Evolutionary conservation across 306 rosid species (phyloP), one percentile per base, ranked within the genome.

Genomic region (Rosa lucieae): DNA sequence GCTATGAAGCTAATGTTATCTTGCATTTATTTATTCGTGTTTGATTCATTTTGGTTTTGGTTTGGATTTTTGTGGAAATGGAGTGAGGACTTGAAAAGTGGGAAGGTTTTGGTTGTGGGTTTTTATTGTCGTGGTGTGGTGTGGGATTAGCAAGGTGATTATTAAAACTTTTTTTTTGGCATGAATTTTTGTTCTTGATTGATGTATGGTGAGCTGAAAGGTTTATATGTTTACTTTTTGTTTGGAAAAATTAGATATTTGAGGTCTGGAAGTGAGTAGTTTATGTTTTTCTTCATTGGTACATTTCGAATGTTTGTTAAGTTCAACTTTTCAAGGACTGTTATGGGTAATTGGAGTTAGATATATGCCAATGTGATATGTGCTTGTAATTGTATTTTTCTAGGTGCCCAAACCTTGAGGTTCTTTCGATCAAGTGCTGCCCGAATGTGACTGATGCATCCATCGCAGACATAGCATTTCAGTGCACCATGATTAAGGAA

Each of bases 321-420:
- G 17, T 67, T 52, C 43, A 21, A 74, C 58, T 77, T 71, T 77
- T 8, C n/a, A 18, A 42, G 4, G 49, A 29, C 49, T 47, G 29
- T 52, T 46, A 10, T 53, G 12, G 47, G 10, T 43, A 32, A 26
- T 74, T 52, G 58, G 48, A 29, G 59, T 69, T 8, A 17, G 59
- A 35, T 17, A 26, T 26, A 55, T 10, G 5, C 37, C 40, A 12
- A 61, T 40, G 59, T 73, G 77, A 49, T 58, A 18, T 48, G 67
- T 55, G 23, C 8, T 21, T 81, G 47, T 62, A 21, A 7, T 77
- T 37, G 37, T 63, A 40, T 8, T 39, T 17, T 62, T 81, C 83
- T 79, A 90, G 97, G 80, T 92, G 93, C 74, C 90, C 87, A 35
- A 88, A 89, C 58, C 90, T 93, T 79, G 91, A 92, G 89, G 86